A percentile compares a stretch with the other conserved stretches of the same genome.
Conservation (phyloP, 2,329 filamentous ascomycete species). For the Cordyceps farinosa region DNA sequence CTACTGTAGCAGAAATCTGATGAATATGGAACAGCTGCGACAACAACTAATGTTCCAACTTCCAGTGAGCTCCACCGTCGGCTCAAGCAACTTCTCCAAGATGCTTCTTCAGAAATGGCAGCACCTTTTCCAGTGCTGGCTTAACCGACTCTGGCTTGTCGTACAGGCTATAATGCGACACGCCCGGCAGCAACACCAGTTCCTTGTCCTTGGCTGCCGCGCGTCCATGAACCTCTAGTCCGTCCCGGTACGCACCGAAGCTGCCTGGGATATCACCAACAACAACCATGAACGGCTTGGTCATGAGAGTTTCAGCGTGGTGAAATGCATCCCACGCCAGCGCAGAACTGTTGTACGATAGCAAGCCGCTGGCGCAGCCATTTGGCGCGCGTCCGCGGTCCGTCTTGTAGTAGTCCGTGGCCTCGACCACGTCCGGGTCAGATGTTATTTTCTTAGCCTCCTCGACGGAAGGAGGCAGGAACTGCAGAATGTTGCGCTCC, state of each 20-base stretch:
- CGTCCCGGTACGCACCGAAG: constrained; percentile 15
- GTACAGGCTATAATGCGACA: constrained; percentile 17
- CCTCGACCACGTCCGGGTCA: constrained; percentile 8
- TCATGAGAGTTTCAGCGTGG: constrained; percentile 16
- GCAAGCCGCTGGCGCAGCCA: constrained; percentile 7
- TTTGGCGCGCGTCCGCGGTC: constrained; percentile 3
- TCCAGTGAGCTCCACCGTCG: background rate
- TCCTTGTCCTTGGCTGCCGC: constrained; percentile 17
- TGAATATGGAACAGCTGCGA: background rate
- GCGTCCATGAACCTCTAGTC: constrained; percentile 10
- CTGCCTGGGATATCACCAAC: constrained; percentile 14
- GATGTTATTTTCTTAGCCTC: constrained; percentile 6
- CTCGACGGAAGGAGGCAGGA: constrained; percentile 12
- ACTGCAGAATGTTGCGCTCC: constrained; percentile 1
- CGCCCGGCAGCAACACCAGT: constrained; percentile 15
- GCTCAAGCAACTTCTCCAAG: constrained; percentile 24
- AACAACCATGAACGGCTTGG: constrained; percentile 16
- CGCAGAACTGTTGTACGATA: constrained; percentile 12
- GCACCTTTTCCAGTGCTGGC: constrained; percentile 15
- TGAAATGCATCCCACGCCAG: constrained; percentile 18
- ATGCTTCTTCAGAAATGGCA: constrained; percentile 21
- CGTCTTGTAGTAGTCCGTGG: constrained; percentile 18
- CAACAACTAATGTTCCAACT: too few species aligned
- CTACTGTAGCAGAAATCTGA: too few species aligned
- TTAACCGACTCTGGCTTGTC: constrained; percentile 17